Evolutionary conservation across 2,329 filamentous ascomycete genomes (phyloP).

Genomic region (Blastomyces percursus): DNA sequence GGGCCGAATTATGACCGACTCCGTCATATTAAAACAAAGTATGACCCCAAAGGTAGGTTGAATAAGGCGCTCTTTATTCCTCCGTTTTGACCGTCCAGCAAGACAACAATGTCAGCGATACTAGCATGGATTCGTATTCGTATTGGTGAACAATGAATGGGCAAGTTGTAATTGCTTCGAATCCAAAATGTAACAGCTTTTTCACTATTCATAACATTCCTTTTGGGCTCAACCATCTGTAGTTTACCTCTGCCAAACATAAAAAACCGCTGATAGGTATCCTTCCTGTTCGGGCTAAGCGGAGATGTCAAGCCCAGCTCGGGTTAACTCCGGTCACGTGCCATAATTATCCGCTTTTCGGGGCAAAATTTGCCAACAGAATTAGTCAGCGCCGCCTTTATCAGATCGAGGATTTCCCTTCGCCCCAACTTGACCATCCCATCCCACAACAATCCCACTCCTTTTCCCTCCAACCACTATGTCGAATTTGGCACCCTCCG

Average conservation of each 20-base stretch:
- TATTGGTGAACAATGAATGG: not conserved
- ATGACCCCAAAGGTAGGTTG: conserved; percentile 23
- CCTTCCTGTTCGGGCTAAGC: not conserved
- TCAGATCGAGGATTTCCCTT: conserved; percentile 6
- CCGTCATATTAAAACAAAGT: conserved; percentile 29
- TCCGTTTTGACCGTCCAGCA: not conserved
- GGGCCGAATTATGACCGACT: conserved; percentile 30
- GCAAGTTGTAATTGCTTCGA: not conserved
- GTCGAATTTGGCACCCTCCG: conserved; percentile 55
- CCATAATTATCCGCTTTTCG: not conserved
- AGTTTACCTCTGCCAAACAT: too few relatives aligned
- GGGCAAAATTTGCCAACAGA: not conserved
- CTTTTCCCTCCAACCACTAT: conserved; percentile 31
- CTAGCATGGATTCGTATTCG: not conserved
- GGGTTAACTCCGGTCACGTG: not conserved
- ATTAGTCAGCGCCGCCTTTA: conserved; percentile 11
- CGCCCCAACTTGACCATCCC: not conserved
- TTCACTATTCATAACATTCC: not conserved
- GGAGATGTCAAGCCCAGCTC: not conserved
- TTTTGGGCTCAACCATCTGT: not conserved
- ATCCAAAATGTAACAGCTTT: not conserved
- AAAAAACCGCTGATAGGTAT: not conserved
- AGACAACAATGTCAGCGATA: not conserved
- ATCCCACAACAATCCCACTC: not conserved
- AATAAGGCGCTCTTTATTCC: not conserved